Conservation (phyloP, 345 rosid species). For the Citrus unshiu region DNA sequence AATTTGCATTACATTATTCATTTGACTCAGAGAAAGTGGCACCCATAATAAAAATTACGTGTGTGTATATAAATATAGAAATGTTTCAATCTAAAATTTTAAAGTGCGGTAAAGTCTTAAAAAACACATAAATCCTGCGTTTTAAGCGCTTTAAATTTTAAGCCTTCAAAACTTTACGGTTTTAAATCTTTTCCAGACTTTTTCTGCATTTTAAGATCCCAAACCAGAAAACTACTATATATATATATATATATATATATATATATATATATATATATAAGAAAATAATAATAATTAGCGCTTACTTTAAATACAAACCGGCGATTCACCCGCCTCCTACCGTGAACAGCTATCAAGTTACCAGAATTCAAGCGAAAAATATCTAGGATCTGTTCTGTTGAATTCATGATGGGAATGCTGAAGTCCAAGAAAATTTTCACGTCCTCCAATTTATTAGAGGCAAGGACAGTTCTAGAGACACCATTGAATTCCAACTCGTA, state of each 20-base stretch:
- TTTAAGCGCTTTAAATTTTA: too few species aligned
- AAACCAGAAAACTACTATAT: too few species aligned
- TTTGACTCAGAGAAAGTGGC: neutral
- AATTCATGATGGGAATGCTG: constrained; percentile 41
- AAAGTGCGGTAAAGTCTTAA: accelerated
- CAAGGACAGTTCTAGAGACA: constrained; percentile 40
- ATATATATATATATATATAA: too few species aligned
- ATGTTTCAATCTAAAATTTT: too few species aligned
- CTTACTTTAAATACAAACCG: constrained; percentile 42
- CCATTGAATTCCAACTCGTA: constrained; percentile 39
- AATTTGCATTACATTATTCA: constrained; percentile 1
- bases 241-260: too few species aligned
- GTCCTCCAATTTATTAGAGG: constrained; percentile 37
- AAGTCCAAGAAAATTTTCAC: constrained; percentile 45
- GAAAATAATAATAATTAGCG: neutral
- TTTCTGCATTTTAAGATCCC: too few species aligned
- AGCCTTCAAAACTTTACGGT: too few species aligned
- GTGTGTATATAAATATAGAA: too few species aligned
- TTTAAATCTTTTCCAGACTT: too few species aligned
- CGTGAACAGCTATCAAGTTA: constrained; percentile 21
- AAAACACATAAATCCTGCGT: accelerated
- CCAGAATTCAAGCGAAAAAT: constrained; percentile 33
- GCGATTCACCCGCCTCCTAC: constrained; percentile 34
- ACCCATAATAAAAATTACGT: neutral
- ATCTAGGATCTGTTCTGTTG: constrained; percentile 42